Evolutionary conservation across 2,329 filamentous ascomycete genomes (phyloP), one percentile per base, ranked within the genome.

Genomic region (Colletotrichum somersetense): DNA sequence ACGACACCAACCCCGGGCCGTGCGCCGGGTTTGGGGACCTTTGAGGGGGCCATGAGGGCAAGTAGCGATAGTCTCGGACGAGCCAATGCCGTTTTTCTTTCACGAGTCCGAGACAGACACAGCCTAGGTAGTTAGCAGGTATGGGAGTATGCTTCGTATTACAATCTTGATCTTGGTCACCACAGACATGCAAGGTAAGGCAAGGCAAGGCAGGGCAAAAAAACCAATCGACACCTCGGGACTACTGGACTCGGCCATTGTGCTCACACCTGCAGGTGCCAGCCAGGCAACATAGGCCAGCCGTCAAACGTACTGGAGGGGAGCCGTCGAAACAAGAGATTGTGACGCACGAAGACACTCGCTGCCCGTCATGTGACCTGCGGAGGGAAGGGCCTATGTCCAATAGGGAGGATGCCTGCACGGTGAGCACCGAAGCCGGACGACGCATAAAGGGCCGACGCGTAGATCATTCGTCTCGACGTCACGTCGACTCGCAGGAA

Each of bases 171-270:
- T n/a, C n/a, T n/a, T n/a, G n/a, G n/a, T n/a, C n/a, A n/a, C n/a
- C n/a, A n/a, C n/a, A n/a, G n/a, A n/a, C n/a, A n/a, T n/a, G n/a
- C n/a, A n/a, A n/a, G n/a, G n/a, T n/a, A n/a, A n/a, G n/a, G n/a
- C n/a, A n/a, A n/a, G n/a, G n/a, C n/a, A n/a, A n/a, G n/a, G 10
- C 1, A 48, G n/a, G 26, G 33, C 63, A 57, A 71, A 26, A 55
- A 46, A 16, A 11, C 38, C 42, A 46, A 18, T 42, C 52, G 55
- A 59, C 44, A 64, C 38, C n/a, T 63, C 23, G 62, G 63, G 20
- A 56, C 33, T 38, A 56, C n/a, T 26, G 57, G 46, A 48, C 57
- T 64, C 67, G 50, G 67, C 71, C 52, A 55, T 62, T n/a, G 63
- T 40, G 35, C 20, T 52, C 40, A 67, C 44, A 40, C 42, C 33